Evolutionary conservation across 495 filamentous ascomycete genomes (phyloP).

Genomic region (Aspergillus taichungensis): DNA sequence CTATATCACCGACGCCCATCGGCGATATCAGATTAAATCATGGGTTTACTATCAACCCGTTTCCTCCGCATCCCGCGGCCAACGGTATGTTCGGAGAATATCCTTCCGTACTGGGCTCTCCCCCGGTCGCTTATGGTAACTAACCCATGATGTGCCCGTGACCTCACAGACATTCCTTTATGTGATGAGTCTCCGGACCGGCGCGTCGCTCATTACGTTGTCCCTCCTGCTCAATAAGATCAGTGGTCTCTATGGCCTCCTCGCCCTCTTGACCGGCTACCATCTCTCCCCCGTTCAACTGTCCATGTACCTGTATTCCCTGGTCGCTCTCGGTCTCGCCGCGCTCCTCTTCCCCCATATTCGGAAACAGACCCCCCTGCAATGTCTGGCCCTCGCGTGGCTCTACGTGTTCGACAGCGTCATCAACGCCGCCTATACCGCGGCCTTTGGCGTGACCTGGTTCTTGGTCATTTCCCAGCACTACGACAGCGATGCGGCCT

Average conservation of each 20-base stretch:
- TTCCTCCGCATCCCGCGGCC: constrained; percentile 51
- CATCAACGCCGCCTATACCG: constrained; percentile 69
- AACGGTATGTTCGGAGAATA: constrained; percentile 32
- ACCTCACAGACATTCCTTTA: constrained; percentile 64
- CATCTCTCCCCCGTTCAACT: constrained; percentile 60
- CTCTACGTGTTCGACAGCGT: constrained; percentile 72
- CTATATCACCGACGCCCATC: neutral
- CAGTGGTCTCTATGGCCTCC: constrained; percentile 78
- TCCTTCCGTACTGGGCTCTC: constrained; percentile 1
- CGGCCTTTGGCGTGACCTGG: constrained; percentile 73
- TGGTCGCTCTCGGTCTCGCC: constrained; percentile 53
- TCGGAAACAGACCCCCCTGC: constrained; percentile 56
- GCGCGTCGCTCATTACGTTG: constrained; percentile 70
- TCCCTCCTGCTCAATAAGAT: constrained; percentile 80
- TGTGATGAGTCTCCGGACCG: constrained; percentile 75
- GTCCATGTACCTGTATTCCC: constrained; percentile 78
- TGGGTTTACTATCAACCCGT: constrained; percentile 38
- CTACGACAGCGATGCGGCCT: constrained; percentile 33
- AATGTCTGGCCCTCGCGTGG: constrained; percentile 63
- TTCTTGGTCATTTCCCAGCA: constrained; percentile 60
- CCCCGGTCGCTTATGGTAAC: constrained; percentile 8
- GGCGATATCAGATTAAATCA: constrained; percentile 16
- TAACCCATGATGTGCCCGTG: constrained; percentile 9
- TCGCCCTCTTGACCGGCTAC: constrained; percentile 71
- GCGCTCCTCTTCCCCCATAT: constrained; percentile 60